Conservation (phyloP, 345 rosid species). For the Populus nigra region DNA sequence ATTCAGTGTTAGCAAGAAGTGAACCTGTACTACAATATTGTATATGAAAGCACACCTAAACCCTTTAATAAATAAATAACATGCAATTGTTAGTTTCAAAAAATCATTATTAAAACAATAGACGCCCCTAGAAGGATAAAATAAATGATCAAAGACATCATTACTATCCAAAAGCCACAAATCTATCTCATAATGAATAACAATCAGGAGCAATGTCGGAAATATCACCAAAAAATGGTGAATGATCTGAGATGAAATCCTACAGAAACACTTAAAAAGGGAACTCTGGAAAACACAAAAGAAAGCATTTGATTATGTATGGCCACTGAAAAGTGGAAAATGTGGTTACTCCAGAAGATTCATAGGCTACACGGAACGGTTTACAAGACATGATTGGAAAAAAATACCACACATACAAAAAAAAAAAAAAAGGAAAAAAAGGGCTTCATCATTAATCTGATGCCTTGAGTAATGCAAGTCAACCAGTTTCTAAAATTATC, state of each 20-base stretch:
- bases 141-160: not conserved
- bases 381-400: not conserved
- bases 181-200: not conserved
- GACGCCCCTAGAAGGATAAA: not conserved
- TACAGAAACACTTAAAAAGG: not conserved
- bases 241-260: not conserved
- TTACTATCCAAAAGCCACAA: not conserved
- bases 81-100: not conserved
- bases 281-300: not conserved
- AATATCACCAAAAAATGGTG: not conserved
- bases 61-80: not conserved
- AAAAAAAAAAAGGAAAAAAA: no score
- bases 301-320: not conserved
- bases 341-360: not conserved
- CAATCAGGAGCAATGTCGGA: not conserved
- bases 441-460: not conserved
- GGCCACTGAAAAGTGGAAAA: not conserved
- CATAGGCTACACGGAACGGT: not conserved
- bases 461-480: not conserved
- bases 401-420: not conserved
- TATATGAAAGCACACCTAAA: not conserved
- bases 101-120: not conserved
- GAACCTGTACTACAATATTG: not conserved
- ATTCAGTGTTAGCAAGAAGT: not conserved
- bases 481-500: not conserved